These are phyloP conservation scores for Beauveria sp. DNA, from an alignment of 2,329 filamentous ascomycete genomes.

Conservation along the genomic window DNA sequence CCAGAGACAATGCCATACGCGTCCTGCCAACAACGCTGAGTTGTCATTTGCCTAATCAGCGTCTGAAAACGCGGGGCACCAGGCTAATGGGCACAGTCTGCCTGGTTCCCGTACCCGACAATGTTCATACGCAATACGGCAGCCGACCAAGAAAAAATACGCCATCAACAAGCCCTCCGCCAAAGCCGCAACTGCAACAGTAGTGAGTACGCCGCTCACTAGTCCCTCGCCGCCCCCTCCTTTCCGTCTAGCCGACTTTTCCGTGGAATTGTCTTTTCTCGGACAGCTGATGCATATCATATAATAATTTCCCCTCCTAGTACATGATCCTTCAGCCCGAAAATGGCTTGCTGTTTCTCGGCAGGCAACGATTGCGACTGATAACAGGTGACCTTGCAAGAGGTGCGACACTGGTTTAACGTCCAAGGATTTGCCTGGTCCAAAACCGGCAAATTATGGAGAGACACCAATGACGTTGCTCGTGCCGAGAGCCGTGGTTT, in stretches of 20 bases:
- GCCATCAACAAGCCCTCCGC: not conserved
- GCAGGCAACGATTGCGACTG: not conserved
- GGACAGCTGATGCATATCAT: not conserved
- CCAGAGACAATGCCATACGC: not conserved
- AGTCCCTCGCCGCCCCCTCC: slow-evolving; percentile 1
- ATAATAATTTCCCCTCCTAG: not conserved
- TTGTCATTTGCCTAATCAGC: not conserved
- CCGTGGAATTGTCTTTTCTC: not conserved
- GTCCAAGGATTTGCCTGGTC: not conserved
- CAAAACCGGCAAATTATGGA: not conserved
- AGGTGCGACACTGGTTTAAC: not conserved
- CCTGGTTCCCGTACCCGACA: not conserved
- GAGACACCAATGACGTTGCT: not conserved
- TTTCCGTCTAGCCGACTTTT: slow-evolving; percentile 3
- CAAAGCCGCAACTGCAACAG: not conserved
- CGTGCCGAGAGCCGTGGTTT: slow-evolving; percentile 7
- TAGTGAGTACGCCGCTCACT: not conserved
- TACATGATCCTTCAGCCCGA: not conserved
- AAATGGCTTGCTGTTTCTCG: not conserved
- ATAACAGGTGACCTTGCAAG: not conserved
- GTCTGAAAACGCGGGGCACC: not conserved
- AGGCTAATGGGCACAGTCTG: not conserved
- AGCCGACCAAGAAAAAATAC: not conserved
- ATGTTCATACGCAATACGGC: not conserved
- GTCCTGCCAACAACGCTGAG: not conserved